phyloP scores from a whole-genome alignment of 2,329 filamentous ascomycete genomes.

The Penicillium verrucosum region DNA sequence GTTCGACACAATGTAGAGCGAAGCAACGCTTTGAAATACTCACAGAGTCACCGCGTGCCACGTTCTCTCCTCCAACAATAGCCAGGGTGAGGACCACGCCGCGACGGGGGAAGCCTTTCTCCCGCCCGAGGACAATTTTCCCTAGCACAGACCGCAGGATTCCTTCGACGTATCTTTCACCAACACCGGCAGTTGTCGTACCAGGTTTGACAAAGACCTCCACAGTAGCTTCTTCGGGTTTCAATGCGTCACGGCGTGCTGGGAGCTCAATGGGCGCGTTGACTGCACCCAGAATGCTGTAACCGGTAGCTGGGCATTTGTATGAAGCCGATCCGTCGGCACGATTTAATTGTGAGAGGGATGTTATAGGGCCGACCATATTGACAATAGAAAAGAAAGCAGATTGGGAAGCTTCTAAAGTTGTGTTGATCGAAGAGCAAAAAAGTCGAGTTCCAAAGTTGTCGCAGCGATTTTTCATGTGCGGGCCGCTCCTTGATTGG shows the following conservation, averaged over 20 bases:
- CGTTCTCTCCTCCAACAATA: slow-evolving; percentile 36
- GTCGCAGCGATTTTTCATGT: slow-evolving; percentile 17
- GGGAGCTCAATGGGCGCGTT: slow-evolving; percentile 90
- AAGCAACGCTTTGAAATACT: slow-evolving; percentile 12
- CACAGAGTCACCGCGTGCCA: slow-evolving; percentile 39
- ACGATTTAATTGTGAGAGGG: slow-evolving; percentile 35
- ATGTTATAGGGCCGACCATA: slow-evolving; percentile 38
- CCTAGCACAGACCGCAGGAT: slow-evolving; percentile 39
- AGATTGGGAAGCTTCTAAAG: background rate
- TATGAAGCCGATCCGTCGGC: slow-evolving; percentile 43
- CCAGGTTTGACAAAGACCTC: slow-evolving; percentile 88
- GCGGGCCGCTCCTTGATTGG: slow-evolving; percentile 21
- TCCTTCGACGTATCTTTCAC: slow-evolving; percentile 77
- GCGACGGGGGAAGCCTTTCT: slow-evolving; percentile 40
- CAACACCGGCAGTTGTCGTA: slow-evolving; percentile 77
- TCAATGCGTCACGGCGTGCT: slow-evolving; percentile 72
- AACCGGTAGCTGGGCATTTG: slow-evolving; percentile 54
- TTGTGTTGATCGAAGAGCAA: background rate
- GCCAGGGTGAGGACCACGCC: slow-evolving; percentile 45
- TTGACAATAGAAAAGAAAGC: slow-evolving; percentile 1
- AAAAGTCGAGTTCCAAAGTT: background rate
- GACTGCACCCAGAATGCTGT: slow-evolving; percentile 77
- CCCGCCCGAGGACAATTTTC: slow-evolving; percentile 42
- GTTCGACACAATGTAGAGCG: background rate
- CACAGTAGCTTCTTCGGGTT: slow-evolving; percentile 84